Evolutionary conservation across 768 basidiomycete species (phyloP).

Genomic region (Tephrocybe rancida): DNA sequence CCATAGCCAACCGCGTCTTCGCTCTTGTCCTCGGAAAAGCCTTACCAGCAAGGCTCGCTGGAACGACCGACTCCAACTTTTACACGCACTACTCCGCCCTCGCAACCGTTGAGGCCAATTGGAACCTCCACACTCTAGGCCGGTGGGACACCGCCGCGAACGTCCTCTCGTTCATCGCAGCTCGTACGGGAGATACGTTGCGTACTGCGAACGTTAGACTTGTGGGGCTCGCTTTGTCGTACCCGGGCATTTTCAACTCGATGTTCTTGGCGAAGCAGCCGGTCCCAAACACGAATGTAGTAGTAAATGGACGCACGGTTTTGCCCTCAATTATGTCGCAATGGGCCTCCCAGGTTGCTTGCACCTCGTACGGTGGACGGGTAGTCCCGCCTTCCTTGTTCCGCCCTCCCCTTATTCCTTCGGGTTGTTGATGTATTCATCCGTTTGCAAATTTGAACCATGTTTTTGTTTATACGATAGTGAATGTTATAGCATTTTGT

Average conservation of each 20-base stretch:
- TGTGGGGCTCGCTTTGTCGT: slow-evolving; percentile 24
- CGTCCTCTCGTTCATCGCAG: slow-evolving; percentile 55
- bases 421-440: neutral
- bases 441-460: too few relatives aligned
- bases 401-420: neutral
- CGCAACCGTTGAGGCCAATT: slow-evolving; percentile 61
- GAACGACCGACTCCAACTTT: slow-evolving; percentile 53
- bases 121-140: slow-evolving; percentile 64
- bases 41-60: slow-evolving; percentile 42
- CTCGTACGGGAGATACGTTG: slow-evolving; percentile 44
- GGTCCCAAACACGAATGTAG: slow-evolving; percentile 26
- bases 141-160: slow-evolving; percentile 42
- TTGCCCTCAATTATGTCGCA: slow-evolving; percentile 20
- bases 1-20: slow-evolving; percentile 49
- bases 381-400: neutral
- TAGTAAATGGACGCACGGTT: slow-evolving; percentile 27
- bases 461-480: too few relatives aligned
- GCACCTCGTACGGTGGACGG: neutral
- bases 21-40: slow-evolving; percentile 44
- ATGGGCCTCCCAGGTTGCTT: slow-evolving; percentile 24
- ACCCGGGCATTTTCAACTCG: slow-evolving; percentile 29
- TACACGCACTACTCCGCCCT: slow-evolving; percentile 66
- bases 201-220: slow-evolving; percentile 12
- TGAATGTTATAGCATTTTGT: too few relatives aligned
- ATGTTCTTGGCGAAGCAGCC: slow-evolving; percentile 15